phyloP scores from a whole-genome alignment of 345 rosid genomes.

The Cardamine occulta region DNA sequence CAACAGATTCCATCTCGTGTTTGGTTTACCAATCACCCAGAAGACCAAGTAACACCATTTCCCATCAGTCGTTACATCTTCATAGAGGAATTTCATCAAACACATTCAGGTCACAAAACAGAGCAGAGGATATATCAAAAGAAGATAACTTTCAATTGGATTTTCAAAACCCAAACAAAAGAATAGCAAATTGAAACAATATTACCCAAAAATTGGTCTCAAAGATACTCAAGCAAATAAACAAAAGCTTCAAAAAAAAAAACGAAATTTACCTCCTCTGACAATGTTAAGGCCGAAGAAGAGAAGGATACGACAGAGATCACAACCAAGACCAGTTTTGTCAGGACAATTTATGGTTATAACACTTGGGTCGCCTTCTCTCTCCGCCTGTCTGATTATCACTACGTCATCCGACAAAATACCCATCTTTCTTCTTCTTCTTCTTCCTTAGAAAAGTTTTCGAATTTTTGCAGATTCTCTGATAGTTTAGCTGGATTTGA shows the following conservation, averaged over 20 bases:
- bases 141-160: neutral
- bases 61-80: constrained; percentile 93
- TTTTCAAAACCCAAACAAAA: neutral
- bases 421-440: constrained; percentile 57
- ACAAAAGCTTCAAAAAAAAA: neutral
- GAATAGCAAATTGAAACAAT: neutral
- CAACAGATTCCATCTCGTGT: constrained; percentile 79
- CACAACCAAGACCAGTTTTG: constrained; percentile 96
- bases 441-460: constrained; percentile 17
- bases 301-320: constrained; percentile 89
- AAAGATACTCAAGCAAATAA: neutral
- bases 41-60: constrained; percentile 95
- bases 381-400: constrained; percentile 69
- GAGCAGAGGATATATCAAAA: neutral
- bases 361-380: constrained; percentile 73
- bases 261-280: constrained; percentile 69
- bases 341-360: constrained; percentile 94
- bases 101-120: constrained; percentile 27
- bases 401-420: constrained; percentile 82
- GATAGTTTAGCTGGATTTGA: neutral
- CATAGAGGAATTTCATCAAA: constrained; percentile 40
- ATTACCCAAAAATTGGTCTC: neutral
- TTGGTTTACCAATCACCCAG: constrained; percentile 78
- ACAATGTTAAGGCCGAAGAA: constrained; percentile 88
- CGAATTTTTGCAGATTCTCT: neutral